phyloP scores from a whole-genome alignment of 768 basidiomycete genomes.

The Kwoniella sp. region DNA sequence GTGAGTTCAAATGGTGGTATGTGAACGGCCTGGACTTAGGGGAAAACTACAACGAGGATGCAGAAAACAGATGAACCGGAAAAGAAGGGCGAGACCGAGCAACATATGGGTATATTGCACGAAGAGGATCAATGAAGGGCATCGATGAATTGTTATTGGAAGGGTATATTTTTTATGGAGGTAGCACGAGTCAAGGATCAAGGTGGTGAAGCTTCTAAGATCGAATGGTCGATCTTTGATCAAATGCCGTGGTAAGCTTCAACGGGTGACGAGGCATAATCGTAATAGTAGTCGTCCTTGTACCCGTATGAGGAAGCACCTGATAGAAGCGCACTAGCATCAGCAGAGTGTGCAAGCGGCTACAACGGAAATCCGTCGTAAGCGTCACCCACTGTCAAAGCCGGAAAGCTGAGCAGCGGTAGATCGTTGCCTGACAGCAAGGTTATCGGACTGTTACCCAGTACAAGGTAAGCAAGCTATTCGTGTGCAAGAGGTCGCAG shows the following conservation, averaged over 20 bases:
- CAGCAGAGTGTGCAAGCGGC: conserved; percentile 1
- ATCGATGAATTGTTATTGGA: too few species aligned
- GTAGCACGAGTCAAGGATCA: conserved; percentile 25
- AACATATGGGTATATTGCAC: neutral
- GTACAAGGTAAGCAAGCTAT: neutral
- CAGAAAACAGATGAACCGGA: neutral
- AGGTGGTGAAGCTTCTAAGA: neutral
- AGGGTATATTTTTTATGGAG: neutral
- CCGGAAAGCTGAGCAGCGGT: conserved; percentile 16
- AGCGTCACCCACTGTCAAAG: conserved; percentile 12
- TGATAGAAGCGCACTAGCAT: conserved; percentile 5
- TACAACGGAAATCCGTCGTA: neutral
- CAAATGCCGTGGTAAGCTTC: conserved; percentile 19
- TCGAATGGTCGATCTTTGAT: neutral
- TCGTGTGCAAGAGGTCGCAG: neutral
- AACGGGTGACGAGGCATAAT: conserved; percentile 24
- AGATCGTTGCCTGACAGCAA: conserved; percentile 18
- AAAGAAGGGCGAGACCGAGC: conserved; percentile 5
- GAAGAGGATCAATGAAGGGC: neutral
- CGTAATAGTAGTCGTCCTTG: conserved; percentile 27
- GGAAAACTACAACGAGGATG: neutral
- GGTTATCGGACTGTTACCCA: conserved; percentile 38
- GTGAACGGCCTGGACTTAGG: too few species aligned
- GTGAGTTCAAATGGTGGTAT: neutral
- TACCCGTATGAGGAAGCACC: conserved; percentile 13